These are phyloP conservation scores for Erodium chrysanthum DNA, from an alignment of 441 rosid genomes.

Conservation along the genomic window DNA sequence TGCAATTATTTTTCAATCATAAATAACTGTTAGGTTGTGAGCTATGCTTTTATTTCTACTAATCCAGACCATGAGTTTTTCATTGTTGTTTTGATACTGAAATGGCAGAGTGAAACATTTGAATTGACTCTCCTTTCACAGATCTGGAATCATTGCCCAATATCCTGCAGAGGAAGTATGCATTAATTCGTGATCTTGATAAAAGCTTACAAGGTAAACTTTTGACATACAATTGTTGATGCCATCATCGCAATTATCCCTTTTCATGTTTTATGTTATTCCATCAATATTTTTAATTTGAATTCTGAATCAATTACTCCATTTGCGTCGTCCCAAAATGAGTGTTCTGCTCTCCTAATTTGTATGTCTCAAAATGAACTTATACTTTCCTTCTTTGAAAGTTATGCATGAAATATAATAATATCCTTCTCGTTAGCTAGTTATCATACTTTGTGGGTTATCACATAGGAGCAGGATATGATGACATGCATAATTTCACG, in stretches of 20 bases:
- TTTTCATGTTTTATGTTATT: too few relatives aligned
- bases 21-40: not conserved
- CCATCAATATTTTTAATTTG: not conserved
- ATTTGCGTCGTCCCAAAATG: too few relatives aligned
- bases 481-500: not conserved
- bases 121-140: constrained; percentile 22
- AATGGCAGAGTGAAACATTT: not conserved
- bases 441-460: not conserved
- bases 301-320: not conserved
- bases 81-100: not conserved
- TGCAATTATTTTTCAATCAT: not conserved
- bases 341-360: too few relatives aligned
- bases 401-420: not conserved
- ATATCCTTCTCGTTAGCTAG: not conserved
- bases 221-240: not conserved
- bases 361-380: not conserved
- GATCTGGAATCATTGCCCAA: constrained; percentile 73
- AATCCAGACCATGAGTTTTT: not conserved
- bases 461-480: not conserved
- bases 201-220: constrained; percentile 75
- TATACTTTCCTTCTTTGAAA: not conserved
- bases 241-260: not conserved
- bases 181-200: constrained; percentile 76
- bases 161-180: constrained; percentile 77
- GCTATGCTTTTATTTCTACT: not conserved